Conservation (phyloP, 768 basidiomycete species). For the Butyriboletus loyo region DNA sequence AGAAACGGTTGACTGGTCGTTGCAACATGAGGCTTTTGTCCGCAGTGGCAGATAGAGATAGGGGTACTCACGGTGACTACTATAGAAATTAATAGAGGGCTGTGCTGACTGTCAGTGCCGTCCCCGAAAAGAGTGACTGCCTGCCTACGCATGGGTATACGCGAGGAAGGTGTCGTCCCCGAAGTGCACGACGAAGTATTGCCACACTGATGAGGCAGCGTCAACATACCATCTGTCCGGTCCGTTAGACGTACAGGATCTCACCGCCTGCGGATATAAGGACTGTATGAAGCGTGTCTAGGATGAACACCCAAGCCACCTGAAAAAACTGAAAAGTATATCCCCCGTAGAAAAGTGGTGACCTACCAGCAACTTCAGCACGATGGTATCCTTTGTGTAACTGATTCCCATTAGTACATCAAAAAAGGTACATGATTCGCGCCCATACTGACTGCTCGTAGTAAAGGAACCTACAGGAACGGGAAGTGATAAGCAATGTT, state of each 20-base stretch:
- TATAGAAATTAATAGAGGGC: constrained; percentile 20
- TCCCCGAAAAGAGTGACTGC: constrained; percentile 3
- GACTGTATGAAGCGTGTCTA: constrained; percentile 16
- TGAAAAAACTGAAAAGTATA: neutral
- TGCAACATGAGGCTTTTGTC: constrained; percentile 12
- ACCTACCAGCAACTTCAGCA: constrained; percentile 16
- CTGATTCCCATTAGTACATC: constrained; percentile 9
- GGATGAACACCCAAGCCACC: constrained; percentile 22
- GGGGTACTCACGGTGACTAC: constrained; percentile 17
- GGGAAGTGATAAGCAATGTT: neutral
- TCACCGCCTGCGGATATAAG: constrained; percentile 21
- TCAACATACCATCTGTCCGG: neutral
- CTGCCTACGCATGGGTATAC: constrained; percentile 19
- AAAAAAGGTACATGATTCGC: neutral
- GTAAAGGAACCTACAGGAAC: constrained; percentile 21
- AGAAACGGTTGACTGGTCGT: constrained; percentile 18
- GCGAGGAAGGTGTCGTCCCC: constrained; percentile 13
- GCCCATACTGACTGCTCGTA: constrained; percentile 21
- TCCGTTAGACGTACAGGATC: neutral
- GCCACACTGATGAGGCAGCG: constrained; percentile 14
- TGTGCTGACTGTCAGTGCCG: constrained; percentile 10
- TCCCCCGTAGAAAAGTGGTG: neutral
- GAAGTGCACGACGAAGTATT: constrained; percentile 22
- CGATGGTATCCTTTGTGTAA: constrained; percentile 8
- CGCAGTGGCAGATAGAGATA: neutral